phyloP scores from a whole-genome alignment of 352 stramenopile species.

The Pythium sukuiense region DNA sequence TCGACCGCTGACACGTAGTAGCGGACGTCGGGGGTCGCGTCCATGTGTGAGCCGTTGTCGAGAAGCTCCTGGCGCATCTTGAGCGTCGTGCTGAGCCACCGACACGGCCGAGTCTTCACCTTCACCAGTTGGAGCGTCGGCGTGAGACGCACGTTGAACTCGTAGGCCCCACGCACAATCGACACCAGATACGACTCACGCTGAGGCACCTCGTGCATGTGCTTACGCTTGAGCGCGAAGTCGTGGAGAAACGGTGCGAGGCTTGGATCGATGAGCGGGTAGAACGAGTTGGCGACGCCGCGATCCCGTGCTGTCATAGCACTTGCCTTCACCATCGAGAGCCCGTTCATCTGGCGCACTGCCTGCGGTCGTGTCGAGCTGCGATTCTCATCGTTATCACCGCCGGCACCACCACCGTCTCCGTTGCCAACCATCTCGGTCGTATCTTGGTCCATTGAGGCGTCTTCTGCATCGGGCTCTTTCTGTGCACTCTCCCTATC shows the following conservation, averaged over 20 bases:
- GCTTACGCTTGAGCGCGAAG: slow-evolving; percentile 42
- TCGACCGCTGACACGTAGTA: slow-evolving; percentile 79
- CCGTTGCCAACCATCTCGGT: neutral
- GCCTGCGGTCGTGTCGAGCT: neutral
- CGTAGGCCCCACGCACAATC: slow-evolving; percentile 54
- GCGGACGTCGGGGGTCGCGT: slow-evolving; percentile 66
- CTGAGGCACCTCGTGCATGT: slow-evolving; percentile 38
- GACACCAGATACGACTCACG: slow-evolving; percentile 64
- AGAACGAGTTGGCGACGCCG: slow-evolving; percentile 77
- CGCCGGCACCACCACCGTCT: neutral
- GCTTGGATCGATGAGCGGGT: slow-evolving; percentile 52
- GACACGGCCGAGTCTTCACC: slow-evolving; percentile 54
- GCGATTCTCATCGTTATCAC: slow-evolving; percentile 6
- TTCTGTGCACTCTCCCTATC: slow-evolving; percentile 8
- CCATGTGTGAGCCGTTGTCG: slow-evolving; percentile 56
- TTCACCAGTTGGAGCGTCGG: slow-evolving; percentile 58
- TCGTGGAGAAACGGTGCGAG: slow-evolving; percentile 37
- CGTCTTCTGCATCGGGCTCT: neutral
- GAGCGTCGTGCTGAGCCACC: slow-evolving; percentile 77
- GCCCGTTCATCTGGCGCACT: slow-evolving; percentile 14
- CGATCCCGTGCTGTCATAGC: slow-evolving; percentile 49
- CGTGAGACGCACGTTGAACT: slow-evolving; percentile 68
- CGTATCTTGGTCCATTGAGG: neutral
- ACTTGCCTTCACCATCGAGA: slow-evolving; percentile 42
- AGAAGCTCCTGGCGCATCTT: slow-evolving; percentile 84